Evolutionary conservation across 1,139 yeast species (phyloP).

Genomic region (Pichia sp.): DNA sequence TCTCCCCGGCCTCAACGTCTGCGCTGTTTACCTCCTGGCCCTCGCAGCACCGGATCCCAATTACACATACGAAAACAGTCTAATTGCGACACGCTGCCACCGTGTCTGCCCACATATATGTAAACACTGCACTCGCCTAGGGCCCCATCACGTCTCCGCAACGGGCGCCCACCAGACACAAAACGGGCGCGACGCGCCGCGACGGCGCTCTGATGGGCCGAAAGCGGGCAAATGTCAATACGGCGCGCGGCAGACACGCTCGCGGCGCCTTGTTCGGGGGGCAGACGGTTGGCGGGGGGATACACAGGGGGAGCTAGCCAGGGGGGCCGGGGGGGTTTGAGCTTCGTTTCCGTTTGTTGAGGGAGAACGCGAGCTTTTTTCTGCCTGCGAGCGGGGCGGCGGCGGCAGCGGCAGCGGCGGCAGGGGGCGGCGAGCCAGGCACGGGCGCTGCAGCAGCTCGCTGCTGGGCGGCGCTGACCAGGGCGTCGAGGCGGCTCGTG

Average conservation of each 20-base stretch:
- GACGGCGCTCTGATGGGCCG: no score
- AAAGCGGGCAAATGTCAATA: background rate
- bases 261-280: no score
- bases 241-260: background rate
- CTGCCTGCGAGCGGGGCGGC: background rate
- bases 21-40: background rate
- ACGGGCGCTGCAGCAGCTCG: background rate
- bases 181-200: background rate
- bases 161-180: background rate
- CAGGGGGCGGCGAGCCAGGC: background rate
- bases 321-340: no score
- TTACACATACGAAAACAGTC: conserved; percentile 7
- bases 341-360: no score
- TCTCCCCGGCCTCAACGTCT: background rate
- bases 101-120: background rate
- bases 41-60: background rate
- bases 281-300: background rate
- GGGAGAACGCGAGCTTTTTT: background rate
- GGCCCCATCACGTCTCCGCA: background rate
- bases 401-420: background rate
- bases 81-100: background rate
- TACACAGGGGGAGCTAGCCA: no score
- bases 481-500: no score
- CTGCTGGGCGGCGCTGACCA: background rate
- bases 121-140: no score